Conservation (phyloP, 257 asterid genomes). For the Phtheirospermum japonicum region DNA sequence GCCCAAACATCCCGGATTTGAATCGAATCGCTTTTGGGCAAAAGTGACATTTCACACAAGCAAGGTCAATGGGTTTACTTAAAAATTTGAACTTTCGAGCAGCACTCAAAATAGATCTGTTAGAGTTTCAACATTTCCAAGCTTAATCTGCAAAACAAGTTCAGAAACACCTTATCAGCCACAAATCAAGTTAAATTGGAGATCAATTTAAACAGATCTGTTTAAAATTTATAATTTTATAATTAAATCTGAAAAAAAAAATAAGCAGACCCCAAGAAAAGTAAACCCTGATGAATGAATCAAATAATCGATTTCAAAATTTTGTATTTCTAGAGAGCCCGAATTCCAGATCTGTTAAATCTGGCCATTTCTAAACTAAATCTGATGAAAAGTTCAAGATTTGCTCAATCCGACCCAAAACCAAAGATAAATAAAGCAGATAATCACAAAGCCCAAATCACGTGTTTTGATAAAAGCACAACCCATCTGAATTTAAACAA, state of each 20-base stretch:
- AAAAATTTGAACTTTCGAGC: neutral
- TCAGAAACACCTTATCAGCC: neutral
- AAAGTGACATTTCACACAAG: constrained; percentile 41
- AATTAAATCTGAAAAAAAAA: neutral
- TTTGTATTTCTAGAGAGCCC: neutral
- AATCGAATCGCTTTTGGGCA: constrained; percentile 49
- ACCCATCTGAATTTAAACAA: neutral
- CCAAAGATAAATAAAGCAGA: neutral
- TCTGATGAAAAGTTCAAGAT: neutral
- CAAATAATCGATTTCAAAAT: neutral
- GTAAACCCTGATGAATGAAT: neutral
- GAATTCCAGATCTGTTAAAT: neutral
- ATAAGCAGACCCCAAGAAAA: neutral
- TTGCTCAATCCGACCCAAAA: neutral
- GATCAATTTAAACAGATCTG: neutral
- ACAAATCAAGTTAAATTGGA: neutral
- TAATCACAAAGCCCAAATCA: neutral
- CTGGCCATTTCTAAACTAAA: neutral
- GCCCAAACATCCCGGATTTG: constrained; percentile 69
- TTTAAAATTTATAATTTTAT: too few relatives aligned
- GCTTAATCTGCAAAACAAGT: neutral
- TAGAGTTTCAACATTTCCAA: neutral
- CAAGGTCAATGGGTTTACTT: neutral
- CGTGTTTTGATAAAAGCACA: neutral
- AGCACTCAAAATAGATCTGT: neutral